Conservation (phyloP, 2,329 filamentous ascomycete species). For the Arthroderma sp. region DNA sequence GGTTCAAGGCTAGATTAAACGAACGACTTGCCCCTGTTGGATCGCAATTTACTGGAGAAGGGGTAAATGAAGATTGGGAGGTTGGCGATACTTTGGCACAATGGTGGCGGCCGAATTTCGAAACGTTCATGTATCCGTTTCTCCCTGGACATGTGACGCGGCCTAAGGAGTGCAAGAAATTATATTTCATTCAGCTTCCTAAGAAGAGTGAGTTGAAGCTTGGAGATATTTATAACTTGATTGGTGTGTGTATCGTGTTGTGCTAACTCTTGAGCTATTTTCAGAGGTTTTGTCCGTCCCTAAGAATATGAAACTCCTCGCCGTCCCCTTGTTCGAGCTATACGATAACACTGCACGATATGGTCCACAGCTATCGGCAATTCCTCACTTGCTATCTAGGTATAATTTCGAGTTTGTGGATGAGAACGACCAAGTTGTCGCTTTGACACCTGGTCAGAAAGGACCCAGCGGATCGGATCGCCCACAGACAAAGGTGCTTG, state of each 20-base stretch:
- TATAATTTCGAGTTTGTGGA: slow-evolving; percentile 98
- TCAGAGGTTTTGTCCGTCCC: slow-evolving; percentile 87
- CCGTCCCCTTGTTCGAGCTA: slow-evolving; percentile 90
- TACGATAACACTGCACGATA: slow-evolving; percentile 96
- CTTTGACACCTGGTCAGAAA: slow-evolving; percentile 63
- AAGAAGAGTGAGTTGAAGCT: slow-evolving; percentile 58
- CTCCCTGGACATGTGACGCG: slow-evolving; percentile 89
- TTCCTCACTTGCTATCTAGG: slow-evolving; percentile 82
- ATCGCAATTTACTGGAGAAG: slow-evolving; percentile 64
- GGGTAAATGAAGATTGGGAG: slow-evolving; percentile 86
- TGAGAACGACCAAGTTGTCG: slow-evolving; percentile 77
- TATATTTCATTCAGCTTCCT: slow-evolving; percentile 92
- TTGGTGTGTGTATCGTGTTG: not conserved
- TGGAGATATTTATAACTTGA: not conserved
- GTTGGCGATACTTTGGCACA: slow-evolving; percentile 89
- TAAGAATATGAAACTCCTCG: slow-evolving; percentile 99
- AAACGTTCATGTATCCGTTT: slow-evolving; percentile 99
- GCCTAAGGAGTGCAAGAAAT: slow-evolving; percentile 98
- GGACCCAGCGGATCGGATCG: slow-evolving; percentile 41
- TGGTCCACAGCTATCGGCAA: slow-evolving; percentile 88
- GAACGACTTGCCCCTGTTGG: slow-evolving; percentile 89
- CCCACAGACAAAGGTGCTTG: slow-evolving; percentile 53
- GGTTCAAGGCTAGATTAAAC: slow-evolving; percentile 89
- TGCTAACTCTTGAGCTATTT: not conserved
- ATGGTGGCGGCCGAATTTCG: slow-evolving; percentile 98